A percentile compares a stretch with the other conserved stretches of the same genome.
Evolutionary conservation across 78 protist genomes (phyloP).

Genomic region (Guillardia theta): DNA sequence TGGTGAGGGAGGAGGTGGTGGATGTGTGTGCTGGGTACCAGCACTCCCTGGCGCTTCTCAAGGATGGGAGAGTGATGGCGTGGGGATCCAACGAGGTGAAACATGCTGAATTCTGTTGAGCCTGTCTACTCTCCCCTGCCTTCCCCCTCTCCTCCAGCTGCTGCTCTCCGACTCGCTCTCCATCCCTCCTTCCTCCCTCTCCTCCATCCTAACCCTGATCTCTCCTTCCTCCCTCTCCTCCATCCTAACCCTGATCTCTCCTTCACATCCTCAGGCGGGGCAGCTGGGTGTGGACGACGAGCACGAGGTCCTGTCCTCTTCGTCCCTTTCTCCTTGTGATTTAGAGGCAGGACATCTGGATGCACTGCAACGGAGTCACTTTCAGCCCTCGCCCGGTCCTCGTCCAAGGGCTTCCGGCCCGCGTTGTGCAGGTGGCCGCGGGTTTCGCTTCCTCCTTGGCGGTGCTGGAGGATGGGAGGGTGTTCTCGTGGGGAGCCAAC

Average conservation of each 20-base stretch:
- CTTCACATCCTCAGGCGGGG: neutral
- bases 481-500: neutral
- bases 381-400: neutral
- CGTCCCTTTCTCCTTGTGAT: too few relatives aligned
- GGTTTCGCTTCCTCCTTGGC: neutral
- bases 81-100: neutral
- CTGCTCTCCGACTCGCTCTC: too few relatives aligned
- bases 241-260: too few relatives aligned
- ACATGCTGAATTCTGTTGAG: too few relatives aligned
- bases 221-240: too few relatives aligned
- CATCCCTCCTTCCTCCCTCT: too few relatives aligned
- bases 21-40: neutral
- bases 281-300: neutral
- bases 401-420: neutral
- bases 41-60: neutral
- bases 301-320: too few relatives aligned
- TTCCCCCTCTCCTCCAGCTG: too few relatives aligned
- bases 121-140: too few relatives aligned
- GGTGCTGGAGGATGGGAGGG: neutral
- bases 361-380: neutral
- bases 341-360: too few relatives aligned
- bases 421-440: neutral
- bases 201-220: too few relatives aligned
- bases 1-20: neutral
- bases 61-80: neutral